A percentile compares a stretch with the other conserved stretches of the same genome.
Evolutionary conservation across 192 early-diverging fungal genomes (phyloP).

Genomic region (Coemansia sp.): DNA sequence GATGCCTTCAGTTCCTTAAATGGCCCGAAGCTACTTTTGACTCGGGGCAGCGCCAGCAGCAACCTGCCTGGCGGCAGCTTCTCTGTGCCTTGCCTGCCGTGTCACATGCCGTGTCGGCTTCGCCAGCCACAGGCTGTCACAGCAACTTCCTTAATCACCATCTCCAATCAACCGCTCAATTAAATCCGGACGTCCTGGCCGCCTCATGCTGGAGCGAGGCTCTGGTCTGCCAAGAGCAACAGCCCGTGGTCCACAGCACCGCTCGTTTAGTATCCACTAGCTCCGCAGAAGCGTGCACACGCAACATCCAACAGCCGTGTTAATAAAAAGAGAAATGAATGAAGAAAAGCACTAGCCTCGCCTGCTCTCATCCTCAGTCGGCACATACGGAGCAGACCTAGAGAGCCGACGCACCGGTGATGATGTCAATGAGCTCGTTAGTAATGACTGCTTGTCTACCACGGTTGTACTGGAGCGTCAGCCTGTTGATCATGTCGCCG

Average conservation of each 20-base stretch:
- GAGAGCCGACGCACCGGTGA: constrained; percentile 91
- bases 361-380: too few relatives aligned
- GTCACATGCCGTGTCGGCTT: neutral
- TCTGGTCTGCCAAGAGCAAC: too few relatives aligned
- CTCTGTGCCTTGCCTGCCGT: neutral
- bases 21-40: constrained; percentile 2
- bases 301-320: too few relatives aligned
- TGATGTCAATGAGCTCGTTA: constrained; percentile 97
- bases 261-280: too few relatives aligned
- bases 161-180: too few relatives aligned
- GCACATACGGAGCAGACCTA: too few relatives aligned
- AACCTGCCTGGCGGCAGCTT: neutral
- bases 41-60: constrained; percentile 3
- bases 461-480: constrained; percentile 95
- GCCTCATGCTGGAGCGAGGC: too few relatives aligned
- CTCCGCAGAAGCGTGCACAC: too few relatives aligned
- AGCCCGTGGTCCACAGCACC: too few relatives aligned
- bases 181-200: too few relatives aligned
- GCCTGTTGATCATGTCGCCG: constrained; percentile 93
- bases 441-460: constrained; percentile 97
- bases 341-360: neutral
- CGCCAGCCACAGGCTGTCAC: too few relatives aligned
- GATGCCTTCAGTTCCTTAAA: constrained; percentile 4
- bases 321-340: neutral
- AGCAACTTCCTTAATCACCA: too few relatives aligned